Base-by-base conservation (phyloP, 345 rosid species). In the Salix udensis region DNA sequence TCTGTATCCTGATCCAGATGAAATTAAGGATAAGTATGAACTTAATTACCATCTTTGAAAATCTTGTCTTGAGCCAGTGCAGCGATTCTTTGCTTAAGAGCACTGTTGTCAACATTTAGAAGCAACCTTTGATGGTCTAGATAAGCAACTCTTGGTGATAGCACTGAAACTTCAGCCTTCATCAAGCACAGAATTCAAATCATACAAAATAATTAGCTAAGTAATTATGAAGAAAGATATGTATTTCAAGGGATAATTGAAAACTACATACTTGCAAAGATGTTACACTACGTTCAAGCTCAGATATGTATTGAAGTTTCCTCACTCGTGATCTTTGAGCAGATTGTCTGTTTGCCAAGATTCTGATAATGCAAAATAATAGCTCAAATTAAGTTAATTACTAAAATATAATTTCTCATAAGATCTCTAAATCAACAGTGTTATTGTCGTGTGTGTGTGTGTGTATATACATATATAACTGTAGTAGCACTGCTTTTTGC, bases 281-380 rank as follows among this genome's bases (percentile, higher is more conserved):
- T 44, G 79, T 78, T 18, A 82, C 81, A 74, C 77, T 78, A 9
- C 81, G 79, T 75, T 82, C 84, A 3, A 82, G 84, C 84, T 82
- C 84, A 8, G 84, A 78, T 65, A 82, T 78, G 55, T 82, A 82
- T 23, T 82, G 84, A 40, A 82, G 81, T 76, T 82, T 82, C 74
- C 84, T 82, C 58, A 82, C 84, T 65, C 84, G 75, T 11, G 84
- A 82, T 39, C 84, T 74, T 28, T 78, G 84, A 6, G 84, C 84
- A 23, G 84, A 82, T 82, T 82, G 84, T 60, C 81, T 70, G 28
- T 82, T 82, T 44, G 84, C 84, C 74, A 82, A 67, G 44, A 82
- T 82, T 61, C 84, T 82, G 24, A 36, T 19, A 16, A 71, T 30
- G 58, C 16, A 68, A 42, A 14, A 1, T 26, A 53, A 66, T 31